Conservation (phyloP, 495 filamentous ascomycete genomes). For the Neurospora sublineolata region DNA sequence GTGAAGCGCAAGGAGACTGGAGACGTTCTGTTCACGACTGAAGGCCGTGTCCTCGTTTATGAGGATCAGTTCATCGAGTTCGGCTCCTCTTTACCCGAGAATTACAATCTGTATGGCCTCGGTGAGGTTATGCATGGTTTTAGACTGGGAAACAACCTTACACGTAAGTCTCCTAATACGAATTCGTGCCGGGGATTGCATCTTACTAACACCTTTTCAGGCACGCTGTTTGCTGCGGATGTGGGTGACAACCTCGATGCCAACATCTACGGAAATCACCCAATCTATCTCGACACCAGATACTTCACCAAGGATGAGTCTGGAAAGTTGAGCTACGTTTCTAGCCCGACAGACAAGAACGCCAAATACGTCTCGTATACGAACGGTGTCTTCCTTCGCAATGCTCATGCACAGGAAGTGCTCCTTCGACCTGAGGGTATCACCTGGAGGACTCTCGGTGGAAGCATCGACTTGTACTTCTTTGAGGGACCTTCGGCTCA, state of each 20-base stretch:
- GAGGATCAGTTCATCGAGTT: conserved; percentile 76
- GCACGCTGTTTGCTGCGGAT: conserved; percentile 65
- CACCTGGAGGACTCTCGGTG: conserved; percentile 72
- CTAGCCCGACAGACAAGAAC: conserved; percentile 40
- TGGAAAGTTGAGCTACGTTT: conserved; percentile 41
- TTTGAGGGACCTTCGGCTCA: conserved; percentile 60
- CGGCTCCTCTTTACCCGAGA: conserved; percentile 54
- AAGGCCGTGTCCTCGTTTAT: conserved; percentile 57
- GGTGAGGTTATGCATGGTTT: conserved; percentile 72
- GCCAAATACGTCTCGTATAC: conserved; percentile 53
- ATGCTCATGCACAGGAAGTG: conserved; percentile 68
- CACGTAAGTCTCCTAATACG: conserved; percentile 34
- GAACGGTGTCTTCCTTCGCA: conserved; percentile 75
- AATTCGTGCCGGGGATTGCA: not conserved
- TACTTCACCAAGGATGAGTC: conserved; percentile 42
- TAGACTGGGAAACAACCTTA: conserved; percentile 60
- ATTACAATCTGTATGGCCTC: conserved; percentile 72
- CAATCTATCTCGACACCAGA: conserved; percentile 78
- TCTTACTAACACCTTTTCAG: conserved; percentile 7
- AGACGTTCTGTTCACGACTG: conserved; percentile 65
- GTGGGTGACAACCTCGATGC: conserved; percentile 49
- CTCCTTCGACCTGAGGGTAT: conserved; percentile 52
- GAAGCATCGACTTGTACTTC: conserved; percentile 75
- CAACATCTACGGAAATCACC: conserved; percentile 76
- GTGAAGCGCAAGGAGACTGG: conserved; percentile 49